These are phyloP conservation scores for Sphenostylis stenocarpa DNA, from an alignment of 306 rosid genomes.

Conservation along the genomic window DNA sequence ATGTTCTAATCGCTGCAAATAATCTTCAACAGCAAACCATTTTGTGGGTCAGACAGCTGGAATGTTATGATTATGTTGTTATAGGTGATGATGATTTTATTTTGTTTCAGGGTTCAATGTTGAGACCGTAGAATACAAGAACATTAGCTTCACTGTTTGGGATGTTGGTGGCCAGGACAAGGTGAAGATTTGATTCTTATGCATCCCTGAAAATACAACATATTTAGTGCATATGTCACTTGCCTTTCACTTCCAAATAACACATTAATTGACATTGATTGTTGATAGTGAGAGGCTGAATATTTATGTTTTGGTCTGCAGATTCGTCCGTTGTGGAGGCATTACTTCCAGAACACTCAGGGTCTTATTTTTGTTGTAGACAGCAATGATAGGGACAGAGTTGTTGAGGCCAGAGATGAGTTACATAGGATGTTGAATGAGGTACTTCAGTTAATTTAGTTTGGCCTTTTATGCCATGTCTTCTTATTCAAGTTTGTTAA, in stretches of 20 bases:
- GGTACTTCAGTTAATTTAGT: slow-evolving; percentile 50
- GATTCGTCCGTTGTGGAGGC: slow-evolving; percentile 99
- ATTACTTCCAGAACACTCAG: slow-evolving; percentile 99
- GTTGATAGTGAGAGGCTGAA: slow-evolving; percentile 19
- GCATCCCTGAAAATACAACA: not conserved
- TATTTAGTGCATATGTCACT: not conserved
- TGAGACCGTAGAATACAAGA: slow-evolving; percentile 98
- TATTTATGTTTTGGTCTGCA: slow-evolving; percentile 44
- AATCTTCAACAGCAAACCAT: not conserved
- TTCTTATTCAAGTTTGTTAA: slow-evolving; percentile 11
- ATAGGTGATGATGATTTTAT: not conserved
- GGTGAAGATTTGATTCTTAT: slow-evolving; percentile 48
- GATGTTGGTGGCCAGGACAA: slow-evolving; percentile 99
- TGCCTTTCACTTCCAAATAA: not conserved
- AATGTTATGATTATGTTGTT: not conserved
- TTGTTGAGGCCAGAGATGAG: slow-evolving; percentile 99
- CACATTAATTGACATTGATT: not conserved
- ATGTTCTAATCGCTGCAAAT: not conserved
- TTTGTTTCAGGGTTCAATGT: slow-evolving; percentile 82
- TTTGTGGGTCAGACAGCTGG: slow-evolving; percentile 3
- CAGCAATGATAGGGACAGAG: slow-evolving; percentile 99
- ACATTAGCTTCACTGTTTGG: slow-evolving; percentile 99
- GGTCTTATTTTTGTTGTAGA: slow-evolving; percentile 99
- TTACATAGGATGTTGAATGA: slow-evolving; percentile 99
- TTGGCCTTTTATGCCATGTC: not conserved